Base-by-base conservation (phyloP, 2,329 filamentous ascomycete species). In the Talaromyces sp. region DNA sequence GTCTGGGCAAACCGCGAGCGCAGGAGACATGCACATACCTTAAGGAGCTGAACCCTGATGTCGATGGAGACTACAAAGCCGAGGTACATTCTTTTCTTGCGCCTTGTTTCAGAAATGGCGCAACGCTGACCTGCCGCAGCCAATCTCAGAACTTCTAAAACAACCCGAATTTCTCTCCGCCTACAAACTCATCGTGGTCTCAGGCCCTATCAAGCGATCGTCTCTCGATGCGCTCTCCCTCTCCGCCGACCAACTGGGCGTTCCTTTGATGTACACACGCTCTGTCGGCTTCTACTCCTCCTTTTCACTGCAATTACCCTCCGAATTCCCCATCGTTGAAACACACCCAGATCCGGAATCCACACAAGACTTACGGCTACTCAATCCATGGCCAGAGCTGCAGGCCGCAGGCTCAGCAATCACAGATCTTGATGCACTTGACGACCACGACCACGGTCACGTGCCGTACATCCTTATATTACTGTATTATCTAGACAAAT, bases 271-370 rank as follows among this genome's bases (percentile, higher is more conserved):
- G 63, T 88, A 92, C 67, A 84, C 95, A 50, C 92, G 96, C 73
- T 96, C 89, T n/a, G 84, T 90, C 44, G 95, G 95, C 31, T 97
- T 96, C 79, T 96, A 95, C 76, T 90, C 91, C 1, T 91, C 90
- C 68, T 96, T 98, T 74, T 89, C 87, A n/a, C 82, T 96, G 31
- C 82, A 85, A 68, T 80, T 96, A 31, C 89, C 91, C 9, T 81
- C 86, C n/a, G 86, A 88, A 31, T 96, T 96, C 69, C 92, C 93
- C 5, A 90, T 99, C 63, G 90, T 99, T 66, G 93, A 99, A 73
- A 98, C 95, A 50, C 95, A 99, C 72, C 95, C 95, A 0, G 92
- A 96, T 66, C 87, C 91, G 44, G 90, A 91, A 42, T 87, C 91
- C 7, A 95, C 87, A 0, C 88, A 90, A 62, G 95, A 99, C 69